Evolutionary conservation across 163 green algal genomes (phyloP), one percentile per base, ranked within the genome.

Genomic region (Scenedesmus sp.): DNA sequence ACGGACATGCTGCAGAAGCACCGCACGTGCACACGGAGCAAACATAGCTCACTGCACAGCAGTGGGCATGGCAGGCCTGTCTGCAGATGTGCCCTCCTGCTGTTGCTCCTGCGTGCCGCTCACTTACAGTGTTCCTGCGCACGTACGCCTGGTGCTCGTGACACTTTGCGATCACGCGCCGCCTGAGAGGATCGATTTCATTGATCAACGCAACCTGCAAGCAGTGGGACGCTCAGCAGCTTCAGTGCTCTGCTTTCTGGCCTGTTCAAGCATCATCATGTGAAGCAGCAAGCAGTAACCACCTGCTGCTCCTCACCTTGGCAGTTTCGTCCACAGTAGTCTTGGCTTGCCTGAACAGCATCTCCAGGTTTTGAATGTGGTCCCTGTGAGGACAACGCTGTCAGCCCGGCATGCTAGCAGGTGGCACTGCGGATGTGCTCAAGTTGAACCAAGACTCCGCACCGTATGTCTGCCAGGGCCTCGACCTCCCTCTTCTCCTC

Each of bases 111-210:
- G 30, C 65, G 37, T 40, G 65, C 30, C 16, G 3, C 30, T 37
- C 65, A 18, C 65, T 76, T 30, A 76, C 65, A 40, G 30, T 40
- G 65, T 76, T 76, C 30, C 18, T 76, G 65, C 65, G 65, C 65
- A 76, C 65, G 30, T 76, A 76, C 2, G 65, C 65, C 42, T 83
- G 37, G 81, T 86, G 33, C 81, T 72, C n/a, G 16, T 73, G 46
- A 18, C 81, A 86, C 30, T 86, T 26, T 44, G 59, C 81, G 10
- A 86, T 72, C 46, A 86, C 81, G 40, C 61, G 46, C 30, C 61
- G 81, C 81, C 81, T 86, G 6, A 86, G 59, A 86, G 49, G 49
- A 30, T 86, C 81, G n/a, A 86, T 15, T 15, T 86, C 81, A 33
- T 56, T 59, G 30, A 86, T 56, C 81, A 86, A 42, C 16, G 15